A percentile compares a stretch with the other conserved stretches of the same genome.
Evolutionary conservation across 2,329 filamentous ascomycete species (phyloP).

Genomic region (Thermomyces lanuginosus): DNA sequence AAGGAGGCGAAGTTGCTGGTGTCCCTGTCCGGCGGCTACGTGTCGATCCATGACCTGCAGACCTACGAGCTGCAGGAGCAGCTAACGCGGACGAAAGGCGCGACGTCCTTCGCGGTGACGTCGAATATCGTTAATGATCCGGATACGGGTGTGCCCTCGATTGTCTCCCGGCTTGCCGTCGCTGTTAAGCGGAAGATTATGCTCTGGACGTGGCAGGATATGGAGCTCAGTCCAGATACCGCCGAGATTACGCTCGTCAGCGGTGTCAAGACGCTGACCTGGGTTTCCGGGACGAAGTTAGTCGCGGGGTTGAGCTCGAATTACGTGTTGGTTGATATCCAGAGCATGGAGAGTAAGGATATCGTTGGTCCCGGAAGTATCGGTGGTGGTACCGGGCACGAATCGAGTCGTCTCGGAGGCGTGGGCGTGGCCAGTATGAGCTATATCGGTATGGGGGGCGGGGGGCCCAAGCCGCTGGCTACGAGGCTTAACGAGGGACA

Average conservation of each 20-base stretch:
- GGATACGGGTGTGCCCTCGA: conserved; percentile 73
- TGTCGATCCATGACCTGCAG: conserved; percentile 79
- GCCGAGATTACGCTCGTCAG: conserved; percentile 66
- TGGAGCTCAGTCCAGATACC: conserved; percentile 60
- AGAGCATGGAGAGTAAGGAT: conserved; percentile 56
- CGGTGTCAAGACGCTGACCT: conserved; percentile 74
- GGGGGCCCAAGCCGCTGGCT: conserved; percentile 78
- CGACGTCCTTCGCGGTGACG: conserved; percentile 77
- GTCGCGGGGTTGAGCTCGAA: conserved; percentile 83
- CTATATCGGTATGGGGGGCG: conserved; percentile 86
- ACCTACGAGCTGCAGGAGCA: conserved; percentile 69
- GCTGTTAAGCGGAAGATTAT: conserved; percentile 81
- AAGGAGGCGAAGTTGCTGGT: conserved; percentile 88
- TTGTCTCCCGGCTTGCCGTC: conserved; percentile 80
- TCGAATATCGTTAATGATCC: conserved; percentile 89
- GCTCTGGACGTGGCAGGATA: conserved; percentile 92
- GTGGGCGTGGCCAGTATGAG: conserved; percentile 80
- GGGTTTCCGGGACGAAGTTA: conserved; percentile 73
- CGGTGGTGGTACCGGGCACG: conserved; percentile 46
- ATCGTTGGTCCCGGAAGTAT: conserved; percentile 62
- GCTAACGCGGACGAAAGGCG: conserved; percentile 69
- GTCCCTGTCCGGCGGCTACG: conserved; percentile 74
- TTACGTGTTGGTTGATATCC: conserved; percentile 76
- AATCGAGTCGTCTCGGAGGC: conserved; percentile 62
- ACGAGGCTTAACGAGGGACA: conserved; percentile 68